phyloP scores from a whole-genome alignment of 495 filamentous ascomycete species.

The Lasiosphaeriaceae sp. region DNA sequence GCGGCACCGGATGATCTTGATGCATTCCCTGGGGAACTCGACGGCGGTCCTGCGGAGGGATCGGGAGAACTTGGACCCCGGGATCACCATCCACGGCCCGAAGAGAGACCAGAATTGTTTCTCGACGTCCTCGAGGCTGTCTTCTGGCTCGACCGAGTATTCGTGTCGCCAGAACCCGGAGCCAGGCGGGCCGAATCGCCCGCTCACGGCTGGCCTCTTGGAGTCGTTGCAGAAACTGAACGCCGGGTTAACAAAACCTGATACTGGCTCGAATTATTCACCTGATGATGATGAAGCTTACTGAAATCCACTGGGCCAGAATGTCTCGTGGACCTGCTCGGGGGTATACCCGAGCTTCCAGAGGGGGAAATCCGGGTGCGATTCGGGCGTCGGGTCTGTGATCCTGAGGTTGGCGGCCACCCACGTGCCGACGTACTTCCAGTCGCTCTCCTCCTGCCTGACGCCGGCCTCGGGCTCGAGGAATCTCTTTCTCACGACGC shows the following conservation, averaged over 20 bases:
- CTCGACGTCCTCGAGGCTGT: conserved; percentile 23
- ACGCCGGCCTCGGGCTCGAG: conserved; percentile 38
- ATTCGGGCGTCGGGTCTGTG: conserved; percentile 38
- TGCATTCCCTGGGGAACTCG: conserved; percentile 46
- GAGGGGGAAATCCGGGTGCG: conserved; percentile 47
- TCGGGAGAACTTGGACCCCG: background rate
- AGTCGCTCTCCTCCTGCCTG: conserved; percentile 35
- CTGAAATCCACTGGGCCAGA: conserved; percentile 46
- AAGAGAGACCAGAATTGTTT: conserved; percentile 27
- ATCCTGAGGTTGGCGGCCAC: conserved; percentile 50
- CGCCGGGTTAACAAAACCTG: conserved; percentile 12
- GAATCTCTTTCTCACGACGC: conserved; percentile 46
- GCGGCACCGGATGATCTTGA: conserved; percentile 45
- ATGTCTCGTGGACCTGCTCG: conserved; percentile 47
- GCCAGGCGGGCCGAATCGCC: conserved; percentile 41
- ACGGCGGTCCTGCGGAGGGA: conserved; percentile 22
- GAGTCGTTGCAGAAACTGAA: conserved; percentile 8
- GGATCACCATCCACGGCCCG: conserved; percentile 25
- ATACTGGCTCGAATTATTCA: background rate
- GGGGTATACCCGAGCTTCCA: conserved; percentile 48
- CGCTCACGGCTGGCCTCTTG: conserved; percentile 40
- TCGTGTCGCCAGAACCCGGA: conserved; percentile 50
- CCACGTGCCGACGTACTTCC: conserved; percentile 49
- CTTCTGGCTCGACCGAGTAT: conserved; percentile 29
- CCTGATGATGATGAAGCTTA: too few species aligned